Conservation (phyloP, 176 grass and related monocot genomes). For the Rhipidocladum racemiflorum region DNA sequence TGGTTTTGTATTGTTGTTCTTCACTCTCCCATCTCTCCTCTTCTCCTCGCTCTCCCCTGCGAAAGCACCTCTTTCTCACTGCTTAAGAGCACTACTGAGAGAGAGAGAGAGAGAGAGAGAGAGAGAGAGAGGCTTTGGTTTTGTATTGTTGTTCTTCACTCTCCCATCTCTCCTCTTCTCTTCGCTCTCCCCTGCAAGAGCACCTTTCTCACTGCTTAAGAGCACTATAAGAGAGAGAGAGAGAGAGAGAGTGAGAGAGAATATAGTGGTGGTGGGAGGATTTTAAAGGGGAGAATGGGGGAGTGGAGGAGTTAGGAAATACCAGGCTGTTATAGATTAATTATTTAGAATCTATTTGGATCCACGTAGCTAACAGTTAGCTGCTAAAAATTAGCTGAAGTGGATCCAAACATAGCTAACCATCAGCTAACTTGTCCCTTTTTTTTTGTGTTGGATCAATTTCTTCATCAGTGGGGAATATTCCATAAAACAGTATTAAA, state of each 20-base stretch:
- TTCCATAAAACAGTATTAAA: neutral
- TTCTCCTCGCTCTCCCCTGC: neutral
- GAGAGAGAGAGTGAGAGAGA: too few relatives aligned
- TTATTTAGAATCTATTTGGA: too few relatives aligned
- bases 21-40: conserved; percentile 24
- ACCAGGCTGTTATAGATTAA: neutral
- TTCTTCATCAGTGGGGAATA: conserved; percentile 36
- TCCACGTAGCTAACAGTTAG: too few relatives aligned
- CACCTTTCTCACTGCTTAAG: neutral
- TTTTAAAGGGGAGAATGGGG: conserved; percentile 25
- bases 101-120: neutral
- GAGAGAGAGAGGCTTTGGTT: too few relatives aligned
- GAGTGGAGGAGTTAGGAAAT: conserved; percentile 22
- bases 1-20: neutral
- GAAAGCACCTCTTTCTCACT: neutral
- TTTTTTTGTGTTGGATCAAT: neutral
- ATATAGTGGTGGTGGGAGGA: neutral
- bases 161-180: conserved; percentile 18
- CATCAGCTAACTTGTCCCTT: too few relatives aligned
- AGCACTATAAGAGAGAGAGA: too few relatives aligned
- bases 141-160: neutral
- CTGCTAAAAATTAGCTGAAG: too few relatives aligned
- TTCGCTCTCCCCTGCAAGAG: neutral
- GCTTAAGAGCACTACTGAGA: neutral
- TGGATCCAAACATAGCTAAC: too few relatives aligned